Conservation (phyloP, 75 land plant genomes). For the Isoetes taiwanensis region DNA sequence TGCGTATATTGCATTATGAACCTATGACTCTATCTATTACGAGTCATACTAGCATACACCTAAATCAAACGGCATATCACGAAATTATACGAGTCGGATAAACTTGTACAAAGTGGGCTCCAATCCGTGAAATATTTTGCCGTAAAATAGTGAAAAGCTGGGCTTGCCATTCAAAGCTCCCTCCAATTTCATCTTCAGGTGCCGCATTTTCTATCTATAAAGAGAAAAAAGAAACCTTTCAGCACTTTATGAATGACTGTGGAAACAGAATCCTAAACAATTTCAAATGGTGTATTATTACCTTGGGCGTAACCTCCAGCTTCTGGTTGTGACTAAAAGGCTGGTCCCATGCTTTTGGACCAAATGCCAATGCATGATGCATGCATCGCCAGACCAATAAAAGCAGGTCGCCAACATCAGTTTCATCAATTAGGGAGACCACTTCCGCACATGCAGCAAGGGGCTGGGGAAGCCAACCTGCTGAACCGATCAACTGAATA, state of each 20-base stretch:
- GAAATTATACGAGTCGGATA: slow-evolving; percentile 18
- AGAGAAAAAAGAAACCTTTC: background rate
- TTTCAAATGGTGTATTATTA: background rate
- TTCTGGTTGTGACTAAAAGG: background rate
- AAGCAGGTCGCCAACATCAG: slow-evolving; percentile 17
- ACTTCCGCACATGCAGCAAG: slow-evolving; percentile 19
- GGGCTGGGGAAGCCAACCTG: slow-evolving; percentile 27
- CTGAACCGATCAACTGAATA: slow-evolving; percentile 15
- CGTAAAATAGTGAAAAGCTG: slow-evolving; percentile 17
- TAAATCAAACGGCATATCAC: too few relatives aligned
- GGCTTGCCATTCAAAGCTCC: slow-evolving; percentile 20
- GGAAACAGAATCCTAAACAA: background rate
- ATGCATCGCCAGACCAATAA: slow-evolving; percentile 27
- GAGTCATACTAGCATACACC: too few relatives aligned
- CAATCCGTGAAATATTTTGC: slow-evolving; percentile 20
- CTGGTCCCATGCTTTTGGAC: slow-evolving; percentile 13
- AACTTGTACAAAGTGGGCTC: slow-evolving; percentile 24
- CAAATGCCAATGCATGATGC: slow-evolving; percentile 23
- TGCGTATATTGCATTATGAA: too few relatives aligned
- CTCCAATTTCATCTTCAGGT: slow-evolving; percentile 8
- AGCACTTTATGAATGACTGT: background rate
- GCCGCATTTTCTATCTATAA: slow-evolving; percentile 9
- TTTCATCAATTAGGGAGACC: slow-evolving; percentile 16
- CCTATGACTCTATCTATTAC: too few relatives aligned
- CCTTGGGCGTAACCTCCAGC: background rate